Evolutionary conservation across 1,284 basidiomycete species (phyloP).

Genomic region (Apiotrichum akiyoshidainum): DNA sequence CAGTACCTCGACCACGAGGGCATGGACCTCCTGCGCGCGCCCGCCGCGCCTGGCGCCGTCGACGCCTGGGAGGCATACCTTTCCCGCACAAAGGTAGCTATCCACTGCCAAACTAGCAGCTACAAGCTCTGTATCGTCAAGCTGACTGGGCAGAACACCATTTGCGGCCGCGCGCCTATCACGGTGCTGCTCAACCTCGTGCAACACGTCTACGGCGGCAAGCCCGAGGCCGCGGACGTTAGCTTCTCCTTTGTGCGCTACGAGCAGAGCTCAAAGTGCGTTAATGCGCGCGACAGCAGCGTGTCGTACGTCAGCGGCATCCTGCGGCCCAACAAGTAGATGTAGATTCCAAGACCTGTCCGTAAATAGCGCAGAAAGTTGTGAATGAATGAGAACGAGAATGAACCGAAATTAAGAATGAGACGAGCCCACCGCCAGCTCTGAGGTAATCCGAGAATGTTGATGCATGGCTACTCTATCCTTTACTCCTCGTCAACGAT

Average conservation of each 20-base stretch:
- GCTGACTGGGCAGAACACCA: slow-evolving; percentile 67
- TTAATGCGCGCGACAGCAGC: slow-evolving; percentile 70
- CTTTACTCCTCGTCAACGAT: slow-evolving; percentile 52
- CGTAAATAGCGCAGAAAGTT: neutral
- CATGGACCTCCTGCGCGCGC: slow-evolving; percentile 37
- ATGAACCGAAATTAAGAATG: too few relatives aligned
- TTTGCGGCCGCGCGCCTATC: slow-evolving; percentile 94
- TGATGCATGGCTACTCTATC: slow-evolving; percentile 21
- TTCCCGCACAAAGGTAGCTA: slow-evolving; percentile 57
- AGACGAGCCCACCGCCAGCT: too few relatives aligned
- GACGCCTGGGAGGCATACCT: slow-evolving; percentile 71
- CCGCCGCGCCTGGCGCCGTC: slow-evolving; percentile 56
- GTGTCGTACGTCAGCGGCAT: slow-evolving; percentile 88
- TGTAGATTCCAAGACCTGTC: too few relatives aligned
- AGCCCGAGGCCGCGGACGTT: slow-evolving; percentile 27
- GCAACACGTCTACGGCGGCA: slow-evolving; percentile 58
- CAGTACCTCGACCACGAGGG: slow-evolving; percentile 50
- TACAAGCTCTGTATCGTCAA: too few relatives aligned
- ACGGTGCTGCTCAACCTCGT: slow-evolving; percentile 82
- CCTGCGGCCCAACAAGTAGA: slow-evolving; percentile 16
- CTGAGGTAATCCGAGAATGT: slow-evolving; percentile 6
- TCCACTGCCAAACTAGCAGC: too few relatives aligned
- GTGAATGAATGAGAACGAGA: neutral
- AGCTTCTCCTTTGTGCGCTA: slow-evolving; percentile 73
- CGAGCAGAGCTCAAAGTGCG: slow-evolving; percentile 81